These are phyloP conservation scores for Kodamaea laetipori DNA, from an alignment of 805 yeast species.

Conservation along the genomic window DNA sequence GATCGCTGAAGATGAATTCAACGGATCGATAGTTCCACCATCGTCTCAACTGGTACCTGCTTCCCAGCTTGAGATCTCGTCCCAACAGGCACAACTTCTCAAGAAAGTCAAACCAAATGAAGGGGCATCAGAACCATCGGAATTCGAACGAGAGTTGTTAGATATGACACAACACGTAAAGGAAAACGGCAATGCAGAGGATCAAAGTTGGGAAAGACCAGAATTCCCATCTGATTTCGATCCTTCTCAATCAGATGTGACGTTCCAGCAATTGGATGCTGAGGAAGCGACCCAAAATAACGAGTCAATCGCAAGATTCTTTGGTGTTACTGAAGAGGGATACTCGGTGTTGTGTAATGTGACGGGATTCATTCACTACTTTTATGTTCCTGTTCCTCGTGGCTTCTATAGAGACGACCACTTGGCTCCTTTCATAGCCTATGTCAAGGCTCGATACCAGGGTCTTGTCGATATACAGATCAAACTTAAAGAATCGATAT, in stretches of 20 bases:
- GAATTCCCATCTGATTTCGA: conserved; percentile 51
- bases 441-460: conserved; percentile 50
- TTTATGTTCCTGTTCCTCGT: conserved; percentile 88
- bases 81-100: conserved; percentile 34
- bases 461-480: conserved; percentile 71
- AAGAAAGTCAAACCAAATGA: conserved; percentile 21
- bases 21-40: background rate
- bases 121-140: conserved; percentile 37
- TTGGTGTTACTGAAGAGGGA: conserved; percentile 90
- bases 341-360: conserved; percentile 88
- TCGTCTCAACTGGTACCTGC: conserved; percentile 15
- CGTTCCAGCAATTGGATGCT: conserved; percentile 92
- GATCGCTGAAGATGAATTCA: background rate
- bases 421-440: conserved; percentile 45
- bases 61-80: conserved; percentile 26
- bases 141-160: conserved; percentile 42
- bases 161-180: conserved; percentile 35
- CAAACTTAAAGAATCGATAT: conserved; percentile 75
- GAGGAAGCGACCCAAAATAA: conserved; percentile 63
- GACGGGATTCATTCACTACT: conserved; percentile 83
- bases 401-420: conserved; percentile 64
- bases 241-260: conserved; percentile 52
- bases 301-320: conserved; percentile 72
- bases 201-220: conserved; percentile 57
- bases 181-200: conserved; percentile 32